Base-by-base conservation (phyloP, 1,284 basidiomycete species). In the Laetiporus sulphureus region DNA sequence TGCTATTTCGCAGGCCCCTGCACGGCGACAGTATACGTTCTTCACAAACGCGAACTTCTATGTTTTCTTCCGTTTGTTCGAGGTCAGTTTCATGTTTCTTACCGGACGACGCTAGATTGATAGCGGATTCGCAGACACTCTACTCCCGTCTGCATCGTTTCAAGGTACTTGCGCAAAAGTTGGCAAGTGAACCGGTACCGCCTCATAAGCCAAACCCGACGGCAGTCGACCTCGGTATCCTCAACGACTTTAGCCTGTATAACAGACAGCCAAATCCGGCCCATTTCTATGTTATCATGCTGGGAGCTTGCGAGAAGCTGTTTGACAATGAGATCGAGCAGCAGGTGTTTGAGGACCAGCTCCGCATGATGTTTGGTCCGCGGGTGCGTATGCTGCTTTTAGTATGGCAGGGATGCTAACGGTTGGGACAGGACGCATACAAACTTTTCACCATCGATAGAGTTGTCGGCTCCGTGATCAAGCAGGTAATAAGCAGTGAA, bases 371-470 rank as follows among this genome's bases (percentile, higher is more conserved):
- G 80, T 98, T 94, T 65, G 91, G 91, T 20, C 82, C 84, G 46
- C 77, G 77, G 69, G 83, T 77, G 36, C n/a, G 59, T 36, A n/a
- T n/a, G n/a, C n/a, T n/a, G n/a, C n/a, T n/a, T n/a, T n/a, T n/a
- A n/a, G n/a, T n/a, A n/a, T n/a, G n/a, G n/a, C n/a, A n/a, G n/a
- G n/a, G n/a, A n/a, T n/a, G 23, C 30, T 46, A 19, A 39, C 25
- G 8, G 33, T 41, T 16, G 21, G 3, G 47, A 5, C 44, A 85
- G 82, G 68, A 82, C 29, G 79, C 79, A 0, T 95, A 90, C 62
- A 84, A 85, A 56, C 78, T 90, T 57, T 96, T 95, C 60, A 96
- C 93, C 0, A 67, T 96, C n/a, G 93, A 97, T 67, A 92, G 95
- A 62, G 73, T 95, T 37, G 79, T 95, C 41, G 86, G 85, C 2